Evolutionary conservation across 805 yeast genomes (phyloP), one percentile per base, ranked within the genome.

Genomic region (Saccharomycopsis selenospora): DNA sequence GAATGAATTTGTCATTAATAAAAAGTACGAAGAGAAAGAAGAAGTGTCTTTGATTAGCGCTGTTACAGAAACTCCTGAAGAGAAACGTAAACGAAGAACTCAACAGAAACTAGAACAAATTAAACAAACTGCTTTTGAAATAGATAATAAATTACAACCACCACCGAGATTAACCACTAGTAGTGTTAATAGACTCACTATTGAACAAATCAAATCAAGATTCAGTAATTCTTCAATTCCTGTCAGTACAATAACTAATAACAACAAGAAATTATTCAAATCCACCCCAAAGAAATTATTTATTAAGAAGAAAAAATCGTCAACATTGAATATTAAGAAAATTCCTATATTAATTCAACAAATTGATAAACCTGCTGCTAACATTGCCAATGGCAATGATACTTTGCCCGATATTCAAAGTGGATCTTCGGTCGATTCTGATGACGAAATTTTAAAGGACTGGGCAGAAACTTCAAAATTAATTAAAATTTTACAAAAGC

Each of bases 381-480:
- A n/a, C n/a, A n/a, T n/a, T n/a, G n/a, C n/a, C n/a, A n/a, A n/a
- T n/a, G n/a, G n/a, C n/a, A n/a, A n/a, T n/a, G n/a, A n/a, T n/a
- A n/a, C n/a, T n/a, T n/a, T n/a, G n/a, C n/a, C n/a, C n/a, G n/a
- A n/a, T n/a, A n/a, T n/a, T n/a, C n/a, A n/a, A n/a, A n/a, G n/a
- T n/a, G n/a, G n/a, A n/a, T n/a, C n/a, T n/a, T n/a, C n/a, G n/a
- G 36, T 42, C 6, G 40, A n/a, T 8, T n/a, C 40, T 25, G 36
- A 25, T 25, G 36, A 25, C 14, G 20, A 18, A 22, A 45, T 2
- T 7, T 18, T 22, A 18, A 18, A 17, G 43, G 29, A 11, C 20
- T 24, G 36, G 46, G 44, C 18, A 36, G 36, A 43, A 22, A 14
- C 42, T 6, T 40, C 14, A 11, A 38, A 40, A 22, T 28, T 49